Evolutionary conservation across 768 basidiomycete species (phyloP).

Genomic region (Crucibulum laeve): DNA sequence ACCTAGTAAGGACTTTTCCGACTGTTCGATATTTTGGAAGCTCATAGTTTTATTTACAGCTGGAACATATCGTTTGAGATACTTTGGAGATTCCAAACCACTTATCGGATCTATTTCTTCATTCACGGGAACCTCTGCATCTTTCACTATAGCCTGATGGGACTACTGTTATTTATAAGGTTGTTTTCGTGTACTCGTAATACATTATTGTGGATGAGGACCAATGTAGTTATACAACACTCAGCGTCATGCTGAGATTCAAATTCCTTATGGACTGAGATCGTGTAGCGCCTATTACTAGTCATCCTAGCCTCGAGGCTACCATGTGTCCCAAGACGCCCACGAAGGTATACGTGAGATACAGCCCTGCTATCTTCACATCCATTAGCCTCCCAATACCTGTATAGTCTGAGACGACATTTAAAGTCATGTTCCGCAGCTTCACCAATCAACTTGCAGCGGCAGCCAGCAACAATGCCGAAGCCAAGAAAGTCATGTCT

Average conservation of each 20-base stretch:
- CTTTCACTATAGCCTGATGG: conserved; percentile 50
- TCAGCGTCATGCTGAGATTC: conserved; percentile 1
- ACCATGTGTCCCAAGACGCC: conserved; percentile 23
- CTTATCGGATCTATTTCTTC: conserved; percentile 56
- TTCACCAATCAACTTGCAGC: conserved; percentile 35
- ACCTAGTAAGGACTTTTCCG: conserved; percentile 33
- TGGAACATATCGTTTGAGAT: conserved; percentile 67
- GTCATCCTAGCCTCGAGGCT: conserved; percentile 28
- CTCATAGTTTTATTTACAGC: conserved; percentile 27
- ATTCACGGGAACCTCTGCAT: conserved; percentile 59
- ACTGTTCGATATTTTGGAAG: background rate
- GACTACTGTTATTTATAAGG: background rate
- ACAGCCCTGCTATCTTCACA: background rate
- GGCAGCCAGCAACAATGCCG: conserved; percentile 18
- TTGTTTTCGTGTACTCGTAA: conserved; percentile 5
- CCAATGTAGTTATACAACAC: background rate
- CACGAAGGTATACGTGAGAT: conserved; percentile 1
- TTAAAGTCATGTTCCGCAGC: conserved; percentile 42
- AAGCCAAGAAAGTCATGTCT: conserved; percentile 40
- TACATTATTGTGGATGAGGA: conserved; percentile 3
- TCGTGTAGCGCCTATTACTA: background rate
- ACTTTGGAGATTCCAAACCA: conserved; percentile 76
- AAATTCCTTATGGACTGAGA: background rate
- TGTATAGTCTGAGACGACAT: conserved; percentile 1
- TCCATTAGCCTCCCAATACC: background rate